Conservation (phyloP, 306 rosid species). For the Lablab purpureus region DNA sequence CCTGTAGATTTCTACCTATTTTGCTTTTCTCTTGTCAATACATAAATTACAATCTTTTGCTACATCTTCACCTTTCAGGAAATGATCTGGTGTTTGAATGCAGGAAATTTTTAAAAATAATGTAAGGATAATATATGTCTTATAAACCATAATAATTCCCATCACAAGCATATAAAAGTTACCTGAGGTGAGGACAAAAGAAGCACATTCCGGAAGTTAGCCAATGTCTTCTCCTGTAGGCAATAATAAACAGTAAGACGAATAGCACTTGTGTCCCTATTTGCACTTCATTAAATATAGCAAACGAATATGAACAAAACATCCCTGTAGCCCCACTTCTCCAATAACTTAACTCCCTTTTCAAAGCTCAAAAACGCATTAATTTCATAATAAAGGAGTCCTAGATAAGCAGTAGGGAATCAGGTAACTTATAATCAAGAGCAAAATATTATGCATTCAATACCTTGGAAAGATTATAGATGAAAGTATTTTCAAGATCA, state of each 20-base stretch:
- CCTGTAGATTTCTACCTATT: constrained; percentile 1
- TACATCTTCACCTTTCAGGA: constrained; percentile 19
- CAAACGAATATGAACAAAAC: constrained; percentile 23
- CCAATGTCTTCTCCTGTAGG: constrained; percentile 59
- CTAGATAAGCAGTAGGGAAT: background rate
- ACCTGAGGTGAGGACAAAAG: constrained; percentile 70
- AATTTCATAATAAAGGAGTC: background rate
- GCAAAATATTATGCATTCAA: constrained; percentile 26
- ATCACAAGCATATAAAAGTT: constrained; percentile 33
- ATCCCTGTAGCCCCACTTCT: constrained; percentile 12
- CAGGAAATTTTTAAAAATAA: constrained; percentile 16
- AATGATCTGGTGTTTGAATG: constrained; percentile 17
- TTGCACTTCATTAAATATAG: constrained; percentile 20
- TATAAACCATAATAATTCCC: constrained; percentile 6
- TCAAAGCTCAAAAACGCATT: background rate
- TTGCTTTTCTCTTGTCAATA: background rate
- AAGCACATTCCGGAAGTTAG: constrained; percentile 53
- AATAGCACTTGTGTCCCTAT: background rate
- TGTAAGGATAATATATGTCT: background rate
- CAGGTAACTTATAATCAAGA: background rate
- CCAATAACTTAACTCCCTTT: constrained; percentile 13
- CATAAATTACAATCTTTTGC: constrained; percentile 10
- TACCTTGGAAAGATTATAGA: constrained; percentile 97
- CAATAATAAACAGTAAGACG: constrained; percentile 28
- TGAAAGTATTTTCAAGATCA: constrained; percentile 88